Evolutionary conservation across 352 stramenopile species (phyloP).

Genomic region (Phytophthora sp.): DNA sequence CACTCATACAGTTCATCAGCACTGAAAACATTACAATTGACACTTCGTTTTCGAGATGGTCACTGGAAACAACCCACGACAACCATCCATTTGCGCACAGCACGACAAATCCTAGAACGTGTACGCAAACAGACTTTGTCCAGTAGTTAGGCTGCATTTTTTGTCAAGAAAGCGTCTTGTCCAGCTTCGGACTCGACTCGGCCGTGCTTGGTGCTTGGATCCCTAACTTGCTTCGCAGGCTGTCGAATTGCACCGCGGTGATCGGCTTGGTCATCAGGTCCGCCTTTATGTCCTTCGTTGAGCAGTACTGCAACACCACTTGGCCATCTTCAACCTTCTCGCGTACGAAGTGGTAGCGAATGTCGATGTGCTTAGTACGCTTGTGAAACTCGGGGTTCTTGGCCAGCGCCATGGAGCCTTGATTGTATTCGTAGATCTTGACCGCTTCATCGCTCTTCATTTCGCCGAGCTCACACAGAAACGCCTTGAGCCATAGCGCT

Average conservation of each 20-base stretch:
- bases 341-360: neutral
- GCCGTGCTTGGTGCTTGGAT: neutral
- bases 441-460: constrained; percentile 8
- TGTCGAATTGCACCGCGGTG: neutral
- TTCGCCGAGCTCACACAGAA: constrained; percentile 17
- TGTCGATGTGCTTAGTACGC: neutral
- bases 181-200: neutral
- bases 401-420: constrained; percentile 20
- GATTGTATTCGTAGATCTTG: constrained; percentile 30
- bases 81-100: neutral
- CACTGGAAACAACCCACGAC: neutral
- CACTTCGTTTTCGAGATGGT: too few species aligned
- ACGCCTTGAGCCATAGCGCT: constrained; percentile 24
- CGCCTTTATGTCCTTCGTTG: neutral
- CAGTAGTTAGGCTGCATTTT: neutral
- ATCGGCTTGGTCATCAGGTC: constrained; percentile 4
- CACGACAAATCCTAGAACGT: neutral
- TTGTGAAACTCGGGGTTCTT: constrained; percentile 14
- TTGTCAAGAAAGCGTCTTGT: neutral
- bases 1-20: neutral
- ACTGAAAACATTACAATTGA: neutral
- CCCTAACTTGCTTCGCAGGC: neutral
- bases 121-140: neutral
- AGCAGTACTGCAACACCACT: neutral
- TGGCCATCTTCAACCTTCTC: neutral